Base-by-base conservation (phyloP, 108 stramenopile species). In the Aurantiochytrium sp. region DNA sequence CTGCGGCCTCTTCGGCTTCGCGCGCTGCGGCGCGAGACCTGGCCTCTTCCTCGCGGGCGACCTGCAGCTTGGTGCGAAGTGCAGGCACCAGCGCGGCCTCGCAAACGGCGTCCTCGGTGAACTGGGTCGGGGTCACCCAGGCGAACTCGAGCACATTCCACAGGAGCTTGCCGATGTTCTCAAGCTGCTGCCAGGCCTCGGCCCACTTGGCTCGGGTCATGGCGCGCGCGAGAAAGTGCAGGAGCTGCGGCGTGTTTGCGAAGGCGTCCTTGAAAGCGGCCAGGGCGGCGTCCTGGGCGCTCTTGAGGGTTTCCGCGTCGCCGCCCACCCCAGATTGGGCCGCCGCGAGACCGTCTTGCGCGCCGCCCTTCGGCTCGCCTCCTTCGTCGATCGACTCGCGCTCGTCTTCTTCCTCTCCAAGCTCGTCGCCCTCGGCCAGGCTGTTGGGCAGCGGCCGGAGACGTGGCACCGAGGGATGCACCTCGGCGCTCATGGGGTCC, bases 121-220 rank as follows among this genome's bases (percentile, higher is more conserved):
- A 81, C 32, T 81, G 73, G 8, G 73, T 81, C 1, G 73, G 73
- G 8, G 42, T 48, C 6, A 81, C 24, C 42, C 42, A 81, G 42
- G 73, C 73, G 2, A 48, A 81, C 24, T 81, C 73, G 24, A 81
- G 39, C 10, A 48, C 73, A 4, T 81, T 81, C 73, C 73, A 81
- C 73, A 81, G 12, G 19, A 81, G 17, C 39, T 81, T 81, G n/a
- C 73, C 73, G 12, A 81, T 41, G 19, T 24, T 42, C 32, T 81
- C 73, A 0, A 81, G 15, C 45, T 81, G 73, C 15, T 42, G 21
- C 73, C 73, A 81, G 21, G 39, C n/a, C 21, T 48, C 21, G 8
- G 21, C 73, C 39, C 39, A 81, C 39, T 2, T 41, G 45, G 73
- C 73, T 27, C 73, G 39, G 21, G 45, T 12, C 42, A 81, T 48